Base-by-base conservation (phyloP, 257 asterid genomes). In the Capsicum chinense region DNA sequence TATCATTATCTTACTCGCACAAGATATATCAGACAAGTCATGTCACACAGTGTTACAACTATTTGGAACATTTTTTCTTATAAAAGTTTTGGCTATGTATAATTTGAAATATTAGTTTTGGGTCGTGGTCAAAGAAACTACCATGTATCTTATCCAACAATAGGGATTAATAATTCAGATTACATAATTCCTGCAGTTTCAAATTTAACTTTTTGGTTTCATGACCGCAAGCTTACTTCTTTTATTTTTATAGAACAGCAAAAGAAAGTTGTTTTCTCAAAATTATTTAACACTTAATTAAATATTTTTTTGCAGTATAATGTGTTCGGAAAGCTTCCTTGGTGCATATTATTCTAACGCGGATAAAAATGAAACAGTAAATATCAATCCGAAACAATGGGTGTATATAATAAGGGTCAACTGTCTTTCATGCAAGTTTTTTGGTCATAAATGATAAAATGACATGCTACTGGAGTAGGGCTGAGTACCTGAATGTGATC, bases 401-500 rank as follows among this genome's bases (percentile, higher is more conserved):
- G 69, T 62, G 47, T 64, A 64, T 26, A 64, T 33, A 33, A 21
- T 26, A 10, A 64, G 71, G 10, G 44, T 2, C 44, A 64, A 13
- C 35, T 66, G 48, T 13, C 47, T 33, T 66, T 33, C 73, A 66
- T 33, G 73, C 73, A 66, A 66, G 44, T 66, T 35, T 66, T 48
- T 66, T 26, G n/a, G n/a, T 19, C 73, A 66, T 66, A 66, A 66
- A 66, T 66, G n/a, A 3, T 33, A 35, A 66, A 64, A 64, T 26
- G 13, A 3, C 81, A 54, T 54, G 64, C 52, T 54, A 78, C 64
- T 78, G 82, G 50, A 78, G 44, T 74, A 66, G 14, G 47, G 56
- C n/a, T 14, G 50, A 59, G 39, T 81, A 95, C 99, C 98, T 92
- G 98, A 85, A 95, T 95, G 88, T 93, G 97, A 91, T 95, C 99